Conservation (phyloP, 495 filamentous ascomycete genomes). For the Lineolata rhizophorae region DNA sequence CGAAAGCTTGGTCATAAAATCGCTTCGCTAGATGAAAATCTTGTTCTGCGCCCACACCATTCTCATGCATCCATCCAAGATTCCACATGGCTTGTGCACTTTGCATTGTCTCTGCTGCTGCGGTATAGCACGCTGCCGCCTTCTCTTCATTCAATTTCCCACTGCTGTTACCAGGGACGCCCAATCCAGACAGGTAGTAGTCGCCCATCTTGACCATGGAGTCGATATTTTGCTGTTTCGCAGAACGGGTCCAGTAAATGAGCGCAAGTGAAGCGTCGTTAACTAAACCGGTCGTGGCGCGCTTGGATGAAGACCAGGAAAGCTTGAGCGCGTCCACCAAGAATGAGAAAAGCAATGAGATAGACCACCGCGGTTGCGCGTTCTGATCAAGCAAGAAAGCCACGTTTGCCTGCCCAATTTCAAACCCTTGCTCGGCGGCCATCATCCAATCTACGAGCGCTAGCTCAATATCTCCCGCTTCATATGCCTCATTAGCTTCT, state of each 20-base stretch:
- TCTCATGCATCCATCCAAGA: slow-evolving; percentile 98
- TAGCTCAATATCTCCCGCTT: slow-evolving; percentile 63
- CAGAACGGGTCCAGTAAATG: slow-evolving; percentile 90
- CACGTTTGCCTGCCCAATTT: slow-evolving; percentile 81
- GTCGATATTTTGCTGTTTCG: slow-evolving; percentile 84
- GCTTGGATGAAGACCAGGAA: slow-evolving; percentile 19
- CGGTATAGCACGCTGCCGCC: slow-evolving; percentile 78
- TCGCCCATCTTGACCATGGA: slow-evolving; percentile 96
- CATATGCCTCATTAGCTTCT: slow-evolving; percentile 71
- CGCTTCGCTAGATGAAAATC: slow-evolving; percentile 96
- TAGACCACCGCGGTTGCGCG: slow-evolving; percentile 32
- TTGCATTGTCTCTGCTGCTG: slow-evolving; percentile 71
- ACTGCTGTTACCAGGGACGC: slow-evolving; percentile 28
- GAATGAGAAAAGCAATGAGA: not conserved
- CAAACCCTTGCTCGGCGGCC: slow-evolving; percentile 92
- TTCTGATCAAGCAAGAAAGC: slow-evolving; percentile 76
- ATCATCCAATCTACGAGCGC: slow-evolving; percentile 73
- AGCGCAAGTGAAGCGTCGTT: slow-evolving; percentile 58
- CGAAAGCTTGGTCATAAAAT: slow-evolving; percentile 80
- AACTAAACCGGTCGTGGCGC: slow-evolving; percentile 24
- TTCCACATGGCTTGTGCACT: slow-evolving; percentile 95
- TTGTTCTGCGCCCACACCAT: slow-evolving; percentile 77
- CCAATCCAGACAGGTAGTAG: slow-evolving; percentile 71
- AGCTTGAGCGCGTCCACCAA: slow-evolving; percentile 1
- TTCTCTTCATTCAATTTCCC: slow-evolving; percentile 63